phyloP scores from a whole-genome alignment of 1,284 basidiomycete species.

The Melampsora americana region DNA sequence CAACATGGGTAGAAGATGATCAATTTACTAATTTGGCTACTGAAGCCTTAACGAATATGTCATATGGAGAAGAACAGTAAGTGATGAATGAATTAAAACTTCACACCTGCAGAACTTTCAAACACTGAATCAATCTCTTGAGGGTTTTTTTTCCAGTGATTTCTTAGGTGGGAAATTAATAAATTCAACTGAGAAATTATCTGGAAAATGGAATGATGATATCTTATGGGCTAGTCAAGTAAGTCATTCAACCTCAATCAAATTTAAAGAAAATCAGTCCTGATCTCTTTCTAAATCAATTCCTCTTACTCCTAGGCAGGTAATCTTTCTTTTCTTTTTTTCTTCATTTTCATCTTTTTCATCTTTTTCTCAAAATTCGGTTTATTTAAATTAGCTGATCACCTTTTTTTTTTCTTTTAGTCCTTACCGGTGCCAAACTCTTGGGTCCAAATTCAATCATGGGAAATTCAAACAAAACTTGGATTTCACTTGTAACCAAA shows the following conservation, averaged over 20 bases:
- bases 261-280: no score
- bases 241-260: no score
- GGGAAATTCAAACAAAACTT: background rate
- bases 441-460: background rate
- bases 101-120: background rate
- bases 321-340: background rate
- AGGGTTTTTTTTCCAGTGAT: background rate
- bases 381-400: background rate
- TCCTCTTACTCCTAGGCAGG: slow-evolving; percentile 1
- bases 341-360: background rate
- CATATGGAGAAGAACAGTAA: slow-evolving; percentile 1
- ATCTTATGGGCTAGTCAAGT: background rate
- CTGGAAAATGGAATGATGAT: slow-evolving; percentile 2
- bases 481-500: background rate
- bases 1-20: background rate
- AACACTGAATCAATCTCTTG: background rate
- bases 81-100: no score
- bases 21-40: background rate
- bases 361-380: no score
- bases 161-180: background rate
- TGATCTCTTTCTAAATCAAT: background rate
- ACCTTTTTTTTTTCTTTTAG: background rate
- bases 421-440: background rate
- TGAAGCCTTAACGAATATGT: background rate
- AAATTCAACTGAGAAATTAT: background rate